Base-by-base conservation (phyloP, 2,329 filamentous ascomycete species). In the Cladosporium sp. region DNA sequence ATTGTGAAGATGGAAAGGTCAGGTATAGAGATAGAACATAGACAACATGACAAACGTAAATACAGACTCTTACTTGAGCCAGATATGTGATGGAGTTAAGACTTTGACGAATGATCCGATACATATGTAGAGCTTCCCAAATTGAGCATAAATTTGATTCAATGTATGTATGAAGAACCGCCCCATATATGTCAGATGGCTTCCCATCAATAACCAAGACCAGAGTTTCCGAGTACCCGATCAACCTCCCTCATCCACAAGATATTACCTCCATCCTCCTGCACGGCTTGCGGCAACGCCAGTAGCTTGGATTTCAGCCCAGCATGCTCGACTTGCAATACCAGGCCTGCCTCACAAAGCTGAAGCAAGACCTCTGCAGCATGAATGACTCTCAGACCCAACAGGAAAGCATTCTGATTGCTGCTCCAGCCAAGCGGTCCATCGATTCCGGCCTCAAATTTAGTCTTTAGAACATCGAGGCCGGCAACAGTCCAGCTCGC, bases 341-440 rank as follows among this genome's bases (percentile, higher is more conserved):
- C 28, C 17, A 35, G 15, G 6, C 45, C 45, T 9, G n/a, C 9
- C 8, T 17, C 45, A 8, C 10, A 15, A 25, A 48, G 12, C 17
- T 32, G 28, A 56, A 75, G 54, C 35, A 78, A 65, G 9, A 74
- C 68, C n/a, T 76, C 73, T 8, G 72, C 68, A 8, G 69, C 71
- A 56, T 73, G 74, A 5, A 82, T 57, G 0, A 81, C 68, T 19
- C 73, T 66, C 60, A 80, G 64, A 0, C 81, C 83, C 40, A 88
- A 73, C 2, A 80, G 78, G 69, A 91, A 93, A 1, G 86, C 82
- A 28, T 85, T 82, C 0, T 85, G 79, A 57, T 86, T 85, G 1
- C 86, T 86, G 1, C 83, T 82, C 85, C 88, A 91, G 6, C 90
- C 89, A 34, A 95, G 73, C 8, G 87, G 79, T 0, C 87, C 87